Conservation (phyloP, 352 stramenopile species). For the Phytophthora parvispora region DNA sequence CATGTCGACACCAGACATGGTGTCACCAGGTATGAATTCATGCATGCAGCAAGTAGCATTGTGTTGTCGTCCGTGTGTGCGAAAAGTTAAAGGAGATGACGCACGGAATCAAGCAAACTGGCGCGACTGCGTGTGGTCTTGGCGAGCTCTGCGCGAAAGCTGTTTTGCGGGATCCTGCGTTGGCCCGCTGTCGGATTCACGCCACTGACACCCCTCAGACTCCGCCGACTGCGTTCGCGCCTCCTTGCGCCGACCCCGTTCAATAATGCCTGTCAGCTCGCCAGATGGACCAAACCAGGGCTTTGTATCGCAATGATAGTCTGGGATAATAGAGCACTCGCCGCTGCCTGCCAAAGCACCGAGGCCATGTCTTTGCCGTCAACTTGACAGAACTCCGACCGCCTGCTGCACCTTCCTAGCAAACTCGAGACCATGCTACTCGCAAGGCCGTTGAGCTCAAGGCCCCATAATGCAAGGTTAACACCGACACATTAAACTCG, state of each 20-base stretch:
- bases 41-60: not conserved
- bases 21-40: too few species aligned
- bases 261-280: not conserved
- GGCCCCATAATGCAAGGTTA: not conserved
- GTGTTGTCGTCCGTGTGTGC: not conserved
- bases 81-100: not conserved
- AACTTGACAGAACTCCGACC: not conserved
- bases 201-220: not conserved
- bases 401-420: not conserved
- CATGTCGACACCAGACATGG: not conserved
- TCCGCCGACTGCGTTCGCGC: not conserved
- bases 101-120: not conserved
- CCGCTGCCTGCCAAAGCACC: not conserved
- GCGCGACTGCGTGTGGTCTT: constrained; percentile 1
- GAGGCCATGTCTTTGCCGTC: not conserved
- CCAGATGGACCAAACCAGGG: not conserved
- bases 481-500: not conserved
- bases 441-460: not conserved
- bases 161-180: constrained; percentile 13
- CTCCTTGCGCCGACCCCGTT: not conserved
- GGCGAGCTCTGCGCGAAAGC: constrained; percentile 6
- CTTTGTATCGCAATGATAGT: constrained; percentile 13
- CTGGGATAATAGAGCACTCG: constrained; percentile 3
- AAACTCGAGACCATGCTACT: not conserved
- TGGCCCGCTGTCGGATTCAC: constrained; percentile 8